A percentile compares a stretch with the other conserved stretches of the same genome.
phyloP scores from a whole-genome alignment of 192 early-diverging fungal species.

The Coemansia sp. region DNA sequence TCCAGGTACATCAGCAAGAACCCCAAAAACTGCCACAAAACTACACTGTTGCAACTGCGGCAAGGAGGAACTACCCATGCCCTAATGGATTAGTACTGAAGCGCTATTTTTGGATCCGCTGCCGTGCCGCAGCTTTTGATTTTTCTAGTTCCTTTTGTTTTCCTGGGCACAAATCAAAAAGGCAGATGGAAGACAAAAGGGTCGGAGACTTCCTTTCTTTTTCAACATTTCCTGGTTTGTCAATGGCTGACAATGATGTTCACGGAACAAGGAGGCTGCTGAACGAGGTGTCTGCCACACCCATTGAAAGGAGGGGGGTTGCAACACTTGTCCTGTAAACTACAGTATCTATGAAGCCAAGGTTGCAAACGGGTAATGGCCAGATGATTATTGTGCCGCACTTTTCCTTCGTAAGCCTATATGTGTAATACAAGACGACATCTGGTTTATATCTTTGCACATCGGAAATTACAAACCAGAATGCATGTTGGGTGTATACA shows the following conservation, averaged over 20 bases:
- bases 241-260: too few relatives aligned
- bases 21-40: background rate
- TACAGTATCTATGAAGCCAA: background rate
- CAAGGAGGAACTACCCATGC: too few relatives aligned
- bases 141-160: background rate
- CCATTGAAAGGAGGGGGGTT: too few relatives aligned
- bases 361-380: background rate
- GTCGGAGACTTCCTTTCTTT: too few relatives aligned
- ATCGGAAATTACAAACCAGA: too few relatives aligned
- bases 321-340: background rate
- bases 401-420: background rate
- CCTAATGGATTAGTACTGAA: background rate
- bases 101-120: background rate
- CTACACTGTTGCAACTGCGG: too few relatives aligned
- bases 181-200: background rate
- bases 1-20: too few relatives aligned
- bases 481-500: too few relatives aligned
- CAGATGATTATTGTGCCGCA: background rate
- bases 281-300: background rate
- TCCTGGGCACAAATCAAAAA: background rate
- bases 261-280: background rate
- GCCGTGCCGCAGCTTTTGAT: background rate
- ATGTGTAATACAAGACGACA: too few relatives aligned
- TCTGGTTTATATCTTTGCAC: too few relatives aligned
- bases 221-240: too few relatives aligned